Evolutionary conservation across 2,329 filamentous ascomycete genomes (phyloP), one percentile per base, ranked within the genome.

Genomic region (Colletotrichum salicis): DNA sequence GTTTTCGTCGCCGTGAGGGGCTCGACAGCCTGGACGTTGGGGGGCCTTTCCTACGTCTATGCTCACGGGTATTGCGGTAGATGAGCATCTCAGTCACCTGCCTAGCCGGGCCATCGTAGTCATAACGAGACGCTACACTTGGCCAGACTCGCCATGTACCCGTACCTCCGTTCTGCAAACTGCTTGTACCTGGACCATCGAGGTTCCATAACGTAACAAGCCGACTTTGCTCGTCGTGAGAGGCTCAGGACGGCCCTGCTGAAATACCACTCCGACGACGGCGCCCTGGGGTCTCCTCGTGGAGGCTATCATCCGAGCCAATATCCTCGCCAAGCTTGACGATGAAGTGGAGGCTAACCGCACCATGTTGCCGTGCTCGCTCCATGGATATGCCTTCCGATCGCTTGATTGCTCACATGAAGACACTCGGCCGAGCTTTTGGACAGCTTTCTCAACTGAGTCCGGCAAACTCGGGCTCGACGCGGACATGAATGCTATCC

Each of bases 341-440:
- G 19, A 33, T 19, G 31, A 37, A 31, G 29, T 35, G 27, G 63
- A 29, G 13, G 29, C 48, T 51, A 55, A 24, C 51, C 61, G 51
- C 24, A 56, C 37, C 57, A 52, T 27, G 57, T 56, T 31, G 58
- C 57, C 51, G 24, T 33, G 48, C 48, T 37, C 52, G 10, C 8
- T 55, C 11, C n/a, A 19, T 22, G 22, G 15, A n/a, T 27, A 33
- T 19, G 13, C 51, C 31, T 13, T 31, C n/a, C 51, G 29, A n/a
- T 52, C 15, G 48, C n/a, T 35, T 24, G 29, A 29, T 35, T 71
- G 52, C 37, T 52, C 12, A 22, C 31, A 57, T 24, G 12, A 19
- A 29, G 37, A n/a, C 31, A 48, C 45, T 64, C 41, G 59, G 64
- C 35, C 59, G 59, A 59, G 59, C 41, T 68, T 48, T 71, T 51